These are phyloP conservation scores for Coemansia furcata DNA, from an alignment of 192 early-diverging fungal genomes.

Conservation along the genomic window DNA sequence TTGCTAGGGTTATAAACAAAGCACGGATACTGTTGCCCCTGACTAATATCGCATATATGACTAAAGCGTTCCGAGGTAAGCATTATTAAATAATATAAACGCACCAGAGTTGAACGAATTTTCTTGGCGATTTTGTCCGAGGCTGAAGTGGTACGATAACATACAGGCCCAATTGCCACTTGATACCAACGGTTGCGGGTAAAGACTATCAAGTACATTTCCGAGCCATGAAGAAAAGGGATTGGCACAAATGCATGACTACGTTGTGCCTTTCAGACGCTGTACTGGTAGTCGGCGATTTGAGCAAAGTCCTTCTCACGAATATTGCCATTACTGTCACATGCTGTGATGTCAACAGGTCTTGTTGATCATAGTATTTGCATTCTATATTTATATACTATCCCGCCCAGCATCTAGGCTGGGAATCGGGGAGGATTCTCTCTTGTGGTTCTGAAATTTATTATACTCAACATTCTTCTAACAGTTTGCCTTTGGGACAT, in stretches of 20 bases:
- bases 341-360: too few species aligned
- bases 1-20: not conserved
- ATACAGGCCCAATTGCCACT: not conserved
- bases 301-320: not conserved
- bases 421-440: too few species aligned
- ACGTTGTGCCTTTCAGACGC: not conserved
- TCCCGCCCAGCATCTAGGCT: too few species aligned
- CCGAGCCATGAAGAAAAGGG: not conserved
- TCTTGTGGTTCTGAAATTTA: too few species aligned
- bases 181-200: not conserved
- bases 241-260: conserved; percentile 7
- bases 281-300: not conserved
- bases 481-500: not conserved
- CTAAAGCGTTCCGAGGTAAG: not conserved
- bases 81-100: not conserved
- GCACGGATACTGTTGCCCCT: not conserved
- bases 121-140: not conserved
- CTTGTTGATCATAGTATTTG: too few species aligned
- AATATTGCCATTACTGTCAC: too few species aligned
- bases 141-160: not conserved
- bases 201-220: not conserved
- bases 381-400: too few species aligned
- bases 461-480: too few species aligned
- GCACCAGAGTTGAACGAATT: not conserved
- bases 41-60: not conserved